phyloP scores from a whole-genome alignment of 1,139 yeast genomes.

The Suhomyces guaymorum region DNA sequence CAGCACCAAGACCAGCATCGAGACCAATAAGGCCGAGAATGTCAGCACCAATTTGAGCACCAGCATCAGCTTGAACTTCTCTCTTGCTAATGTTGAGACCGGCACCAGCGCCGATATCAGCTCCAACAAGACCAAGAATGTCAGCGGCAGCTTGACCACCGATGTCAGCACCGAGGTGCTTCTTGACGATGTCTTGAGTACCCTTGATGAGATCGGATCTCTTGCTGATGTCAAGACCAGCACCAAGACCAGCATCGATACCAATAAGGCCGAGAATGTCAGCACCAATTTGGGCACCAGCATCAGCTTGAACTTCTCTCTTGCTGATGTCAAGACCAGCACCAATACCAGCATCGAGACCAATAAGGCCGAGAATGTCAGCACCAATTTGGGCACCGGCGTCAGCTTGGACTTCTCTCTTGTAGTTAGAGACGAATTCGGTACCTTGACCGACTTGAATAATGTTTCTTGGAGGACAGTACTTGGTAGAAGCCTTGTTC shows the following conservation, averaged over 20 bases:
- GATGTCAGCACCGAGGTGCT: conserved; percentile 6
- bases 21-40: conserved; percentile 13
- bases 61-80: conserved; percentile 15
- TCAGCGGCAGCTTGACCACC: conserved; percentile 11
- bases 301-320: conserved; percentile 22
- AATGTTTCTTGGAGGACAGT: conserved; percentile 14
- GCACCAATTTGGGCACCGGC: conserved; percentile 13
- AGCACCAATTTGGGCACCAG: conserved; percentile 6
- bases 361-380: conserved; percentile 12
- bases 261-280: conserved; percentile 6
- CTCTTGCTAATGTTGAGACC: conserved; percentile 18
- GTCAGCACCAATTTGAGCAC: conserved; percentile 17
- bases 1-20: conserved; percentile 12
- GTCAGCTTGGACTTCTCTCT: conserved; percentile 11
- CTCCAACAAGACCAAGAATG: conserved; percentile 11
- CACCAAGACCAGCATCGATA: conserved; percentile 15
- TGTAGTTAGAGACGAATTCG: conserved; percentile 2
- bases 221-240: conserved; percentile 2
- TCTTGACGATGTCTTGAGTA: conserved; percentile 8
- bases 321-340: conserved; percentile 19
- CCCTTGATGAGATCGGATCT: conserved; percentile 5
- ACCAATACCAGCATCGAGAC: conserved; percentile 14
- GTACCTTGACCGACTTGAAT: conserved; percentile 13
- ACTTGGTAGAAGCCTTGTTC: conserved; percentile 14
- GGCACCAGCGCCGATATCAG: conserved; percentile 14